phyloP scores from a whole-genome alignment of 78 protist genomes.

The Dictyostelium brefeldianum region DNA sequence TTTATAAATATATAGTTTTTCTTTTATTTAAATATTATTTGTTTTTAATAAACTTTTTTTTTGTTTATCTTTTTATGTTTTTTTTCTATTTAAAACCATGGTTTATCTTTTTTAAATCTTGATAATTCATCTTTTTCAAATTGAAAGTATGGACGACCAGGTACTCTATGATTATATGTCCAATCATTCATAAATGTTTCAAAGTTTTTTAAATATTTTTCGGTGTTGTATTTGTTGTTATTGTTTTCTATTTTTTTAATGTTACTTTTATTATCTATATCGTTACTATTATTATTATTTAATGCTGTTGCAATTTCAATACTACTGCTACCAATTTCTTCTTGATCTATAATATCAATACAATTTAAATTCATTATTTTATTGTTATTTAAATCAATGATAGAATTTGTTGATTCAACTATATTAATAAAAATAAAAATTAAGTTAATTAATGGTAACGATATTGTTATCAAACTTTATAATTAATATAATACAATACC shows the following conservation, averaged over 20 bases:
- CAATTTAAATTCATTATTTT: no score
- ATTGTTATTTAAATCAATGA: no score
- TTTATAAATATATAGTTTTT: no score
- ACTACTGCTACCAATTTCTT: neutral
- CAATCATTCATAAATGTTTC: neutral
- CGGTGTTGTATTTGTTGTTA: neutral
- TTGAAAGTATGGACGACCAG: conserved; percentile 2
- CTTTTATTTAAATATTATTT: neutral
- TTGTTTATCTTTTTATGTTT: neutral
- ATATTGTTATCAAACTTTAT: no score
- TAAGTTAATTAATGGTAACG: no score
- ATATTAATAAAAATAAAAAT: no score
- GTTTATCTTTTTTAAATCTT: conserved; percentile 19
- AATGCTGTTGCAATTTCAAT: neutral
- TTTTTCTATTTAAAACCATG: neutral
- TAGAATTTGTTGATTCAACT: no score
- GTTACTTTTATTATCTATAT: neutral
- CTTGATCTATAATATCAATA: neutral
- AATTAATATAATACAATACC: no score
- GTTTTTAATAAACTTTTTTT: neutral
- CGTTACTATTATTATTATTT: neutral
- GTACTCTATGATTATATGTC: neutral
- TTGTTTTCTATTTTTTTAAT: neutral
- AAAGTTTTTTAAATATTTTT: conserved; percentile 6
- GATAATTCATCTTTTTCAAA: neutral